Conservation (phyloP, 805 yeast genomes). For the Metschnikowia proteae region DNA sequence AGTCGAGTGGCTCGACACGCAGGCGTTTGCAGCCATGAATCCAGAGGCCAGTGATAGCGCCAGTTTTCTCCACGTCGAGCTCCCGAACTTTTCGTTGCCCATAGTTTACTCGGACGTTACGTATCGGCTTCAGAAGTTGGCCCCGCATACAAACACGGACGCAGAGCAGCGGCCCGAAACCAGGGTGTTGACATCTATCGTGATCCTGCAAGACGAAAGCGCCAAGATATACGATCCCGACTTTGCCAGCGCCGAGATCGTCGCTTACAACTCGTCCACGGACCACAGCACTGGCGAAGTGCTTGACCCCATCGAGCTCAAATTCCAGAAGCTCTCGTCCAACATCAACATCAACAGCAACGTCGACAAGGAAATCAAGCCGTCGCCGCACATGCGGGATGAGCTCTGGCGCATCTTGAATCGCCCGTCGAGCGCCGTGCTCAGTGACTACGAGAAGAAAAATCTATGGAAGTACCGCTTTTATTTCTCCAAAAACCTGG, state of each 20-base stretch:
- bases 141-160: constrained; percentile 6
- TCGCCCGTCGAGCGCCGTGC: constrained; percentile 79
- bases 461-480: constrained; percentile 89
- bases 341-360: constrained; percentile 68
- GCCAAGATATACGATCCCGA: constrained; percentile 41
- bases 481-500: constrained; percentile 44
- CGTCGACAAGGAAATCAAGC: constrained; percentile 81
- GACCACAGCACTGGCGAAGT: constrained; percentile 5
- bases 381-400: constrained; percentile 77
- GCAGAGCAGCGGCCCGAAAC: constrained; percentile 21
- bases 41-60: not conserved
- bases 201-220: not conserved
- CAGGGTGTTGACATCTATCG: not conserved
- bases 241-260: constrained; percentile 20
- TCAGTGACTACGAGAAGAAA: constrained; percentile 80
- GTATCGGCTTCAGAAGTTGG: constrained; percentile 21
- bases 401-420: constrained; percentile 64
- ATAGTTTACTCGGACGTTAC: constrained; percentile 62
- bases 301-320: constrained; percentile 79
- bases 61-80: constrained; percentile 30
- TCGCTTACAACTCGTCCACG: constrained; percentile 8
- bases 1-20: constrained; percentile 70
- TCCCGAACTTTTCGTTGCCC: constrained; percentile 67
- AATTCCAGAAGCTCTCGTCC: constrained; percentile 80
- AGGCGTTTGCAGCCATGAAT: constrained; percentile 51